Percentiles rank a stretch among this genome's conserved stretches.
phyloP scores from a whole-genome alignment of 352 stramenopile genomes.

The Phytophthora rubi region DNA sequence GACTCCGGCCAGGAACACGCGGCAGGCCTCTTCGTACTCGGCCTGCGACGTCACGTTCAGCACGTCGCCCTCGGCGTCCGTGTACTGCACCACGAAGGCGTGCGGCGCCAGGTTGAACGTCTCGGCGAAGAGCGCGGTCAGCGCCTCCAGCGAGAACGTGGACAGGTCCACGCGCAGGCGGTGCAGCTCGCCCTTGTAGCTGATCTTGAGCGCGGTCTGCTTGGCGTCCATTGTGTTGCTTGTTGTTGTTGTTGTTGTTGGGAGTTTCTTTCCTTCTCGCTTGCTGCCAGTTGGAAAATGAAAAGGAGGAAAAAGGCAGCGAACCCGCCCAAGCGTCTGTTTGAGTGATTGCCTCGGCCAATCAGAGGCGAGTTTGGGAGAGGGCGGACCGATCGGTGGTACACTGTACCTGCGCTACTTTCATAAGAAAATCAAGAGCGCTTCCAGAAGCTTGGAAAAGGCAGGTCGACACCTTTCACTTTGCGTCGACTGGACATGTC shows the following conservation, averaged over 20 bases:
- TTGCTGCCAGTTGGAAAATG: constrained; percentile 44
- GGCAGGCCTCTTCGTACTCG: constrained; percentile 72
- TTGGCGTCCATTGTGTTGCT: constrained; percentile 43
- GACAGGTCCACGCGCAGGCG: constrained; percentile 75
- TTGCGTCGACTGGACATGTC: too few species aligned
- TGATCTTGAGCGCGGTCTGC: constrained; percentile 81
- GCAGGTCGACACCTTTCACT: not conserved
- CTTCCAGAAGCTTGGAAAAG: constrained; percentile 9
- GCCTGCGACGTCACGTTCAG: constrained; percentile 73
- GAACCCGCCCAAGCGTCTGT: constrained; percentile 17
- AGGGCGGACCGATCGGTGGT: constrained; percentile 30
- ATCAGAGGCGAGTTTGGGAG: constrained; percentile 20
- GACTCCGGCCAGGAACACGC: constrained; percentile 49
- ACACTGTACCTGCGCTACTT: constrained; percentile 8
- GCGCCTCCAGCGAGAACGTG: constrained; percentile 48
- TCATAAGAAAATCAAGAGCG: not conserved
- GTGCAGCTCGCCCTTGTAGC: constrained; percentile 86
- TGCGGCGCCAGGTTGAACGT: constrained; percentile 60
- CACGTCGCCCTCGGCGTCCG: constrained; percentile 73
- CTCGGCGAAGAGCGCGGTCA: constrained; percentile 62
- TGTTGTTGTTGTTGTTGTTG: constrained; percentile 5
- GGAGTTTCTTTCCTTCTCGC: constrained; percentile 12
- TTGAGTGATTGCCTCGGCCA: constrained; percentile 17
- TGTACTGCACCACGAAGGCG: constrained; percentile 84
- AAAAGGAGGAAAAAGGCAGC: constrained; percentile 16